phyloP scores from a whole-genome alignment of 1,284 basidiomycete genomes.

The Ceratobasidium sp. region DNA sequence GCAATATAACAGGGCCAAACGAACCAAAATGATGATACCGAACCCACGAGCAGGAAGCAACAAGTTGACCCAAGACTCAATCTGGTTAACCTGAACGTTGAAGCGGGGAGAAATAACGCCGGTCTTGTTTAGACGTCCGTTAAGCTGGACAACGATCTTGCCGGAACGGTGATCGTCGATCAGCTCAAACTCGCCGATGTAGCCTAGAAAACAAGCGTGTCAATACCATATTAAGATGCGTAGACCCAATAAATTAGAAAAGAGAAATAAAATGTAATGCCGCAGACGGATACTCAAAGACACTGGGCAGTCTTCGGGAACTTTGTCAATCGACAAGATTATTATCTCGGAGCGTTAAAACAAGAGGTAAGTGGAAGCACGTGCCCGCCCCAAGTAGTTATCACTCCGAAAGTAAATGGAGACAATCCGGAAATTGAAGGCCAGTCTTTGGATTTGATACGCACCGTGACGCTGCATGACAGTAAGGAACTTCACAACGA shows the following conservation, averaged over 20 bases:
- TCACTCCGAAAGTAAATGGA: slow-evolving; percentile 66
- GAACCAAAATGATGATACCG: slow-evolving; percentile 92
- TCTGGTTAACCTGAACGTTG: slow-evolving; percentile 94
- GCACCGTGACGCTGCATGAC: slow-evolving; percentile 98
- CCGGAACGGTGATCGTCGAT: slow-evolving; percentile 99
- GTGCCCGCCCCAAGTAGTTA: slow-evolving; percentile 78
- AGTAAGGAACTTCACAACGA: slow-evolving; percentile 94
- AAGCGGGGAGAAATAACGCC: slow-evolving; percentile 99
- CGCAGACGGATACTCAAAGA: slow-evolving; percentile 43
- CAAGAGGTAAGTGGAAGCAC: slow-evolving; percentile 69
- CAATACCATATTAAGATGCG: slow-evolving; percentile 6
- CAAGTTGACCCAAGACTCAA: slow-evolving; percentile 95
- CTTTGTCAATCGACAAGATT: slow-evolving; percentile 53
- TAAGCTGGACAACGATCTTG: slow-evolving; percentile 99
- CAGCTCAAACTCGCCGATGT: slow-evolving; percentile 99
- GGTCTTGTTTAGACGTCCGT: slow-evolving; percentile 98
- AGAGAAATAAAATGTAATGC: slow-evolving; percentile 45
- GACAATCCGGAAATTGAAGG: slow-evolving; percentile 37
- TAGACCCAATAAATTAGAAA: not conserved
- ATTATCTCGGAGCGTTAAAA: slow-evolving; percentile 81
- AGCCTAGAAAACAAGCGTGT: slow-evolving; percentile 69
- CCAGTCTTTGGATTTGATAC: slow-evolving; percentile 56
- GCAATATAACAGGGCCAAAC: slow-evolving; percentile 52
- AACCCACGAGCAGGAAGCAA: slow-evolving; percentile 95
- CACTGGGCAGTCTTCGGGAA: slow-evolving; percentile 38